Conservation (phyloP, 225 moss, liverwort and hornwort genomes). For the Marchantia polymorpha region DNA sequence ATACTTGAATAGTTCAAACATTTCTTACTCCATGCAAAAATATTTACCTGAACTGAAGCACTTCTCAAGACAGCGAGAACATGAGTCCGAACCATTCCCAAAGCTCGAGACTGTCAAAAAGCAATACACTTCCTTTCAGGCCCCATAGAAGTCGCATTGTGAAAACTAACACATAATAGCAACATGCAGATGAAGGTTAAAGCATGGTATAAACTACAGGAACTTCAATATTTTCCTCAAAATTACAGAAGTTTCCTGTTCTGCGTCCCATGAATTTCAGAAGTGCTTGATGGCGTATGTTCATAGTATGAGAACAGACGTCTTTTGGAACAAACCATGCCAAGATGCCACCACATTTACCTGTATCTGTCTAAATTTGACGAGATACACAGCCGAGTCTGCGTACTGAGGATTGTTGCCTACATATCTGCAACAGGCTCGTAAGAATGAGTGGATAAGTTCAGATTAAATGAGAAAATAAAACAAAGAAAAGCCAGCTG, state of each 20-base stretch:
- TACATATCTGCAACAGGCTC: slow-evolving; percentile 52
- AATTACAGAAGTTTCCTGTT: too few species aligned
- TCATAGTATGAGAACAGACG: too few species aligned
- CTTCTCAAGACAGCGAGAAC: slow-evolving; percentile 82
- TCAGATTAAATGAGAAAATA: too few species aligned
- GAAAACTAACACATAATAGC: not conserved
- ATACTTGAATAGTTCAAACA: too few species aligned
- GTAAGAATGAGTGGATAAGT: too few species aligned
- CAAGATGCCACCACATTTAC: slow-evolving; percentile 21
- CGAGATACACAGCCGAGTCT: slow-evolving; percentile 85
- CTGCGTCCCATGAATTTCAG: not conserved
- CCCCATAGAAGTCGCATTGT: not conserved
- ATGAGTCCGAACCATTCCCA: slow-evolving; percentile 95
- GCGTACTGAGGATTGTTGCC: slow-evolving; percentile 93
- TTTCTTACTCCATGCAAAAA: too few species aligned
- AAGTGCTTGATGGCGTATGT: not conserved
- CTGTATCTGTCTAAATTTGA: slow-evolving; percentile 86
- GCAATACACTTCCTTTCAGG: not conserved
- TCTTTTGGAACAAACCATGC: too few species aligned
- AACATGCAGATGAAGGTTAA: not conserved
- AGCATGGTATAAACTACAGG: not conserved
- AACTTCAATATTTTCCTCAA: too few species aligned
- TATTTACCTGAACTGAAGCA: slow-evolving; percentile 79
- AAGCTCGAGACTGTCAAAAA: slow-evolving; percentile 65
- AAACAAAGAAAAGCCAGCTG: too few species aligned